phyloP scores from a whole-genome alignment of 306 rosid species.

The Prunus mira region DNA sequence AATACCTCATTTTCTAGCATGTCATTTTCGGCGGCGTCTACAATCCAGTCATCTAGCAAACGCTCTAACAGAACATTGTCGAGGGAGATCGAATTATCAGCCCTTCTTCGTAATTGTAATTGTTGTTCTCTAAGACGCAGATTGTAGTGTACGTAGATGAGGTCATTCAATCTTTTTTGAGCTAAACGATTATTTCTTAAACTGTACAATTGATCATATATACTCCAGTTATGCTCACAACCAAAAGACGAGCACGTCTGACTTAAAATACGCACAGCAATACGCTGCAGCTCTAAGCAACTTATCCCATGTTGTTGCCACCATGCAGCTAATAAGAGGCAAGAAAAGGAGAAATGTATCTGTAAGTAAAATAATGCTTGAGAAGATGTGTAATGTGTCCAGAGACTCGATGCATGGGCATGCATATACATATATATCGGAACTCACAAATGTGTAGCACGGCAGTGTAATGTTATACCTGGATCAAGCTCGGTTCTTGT shows the following conservation, averaged over 20 bases:
- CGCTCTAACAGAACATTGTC: constrained; percentile 49
- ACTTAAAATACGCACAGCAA: constrained; percentile 86
- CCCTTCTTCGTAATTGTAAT: constrained; percentile 57
- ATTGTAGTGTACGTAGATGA: constrained; percentile 79
- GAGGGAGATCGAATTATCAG: constrained; percentile 45
- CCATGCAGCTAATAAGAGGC: constrained; percentile 76
- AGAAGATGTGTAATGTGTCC: background rate
- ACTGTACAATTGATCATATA: constrained; percentile 58
- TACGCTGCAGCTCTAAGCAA: constrained; percentile 85
- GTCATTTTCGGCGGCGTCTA: constrained; percentile 48
- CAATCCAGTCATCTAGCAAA: constrained; percentile 75
- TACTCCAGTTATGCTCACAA: constrained; percentile 81
- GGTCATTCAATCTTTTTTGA: constrained; percentile 71
- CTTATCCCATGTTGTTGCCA: constrained; percentile 99
- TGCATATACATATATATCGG: constrained; percentile 3
- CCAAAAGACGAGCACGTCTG: constrained; percentile 84
- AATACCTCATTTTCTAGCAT: constrained; percentile 64
- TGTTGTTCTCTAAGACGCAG: constrained; percentile 83
- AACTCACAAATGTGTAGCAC: constrained; percentile 6
- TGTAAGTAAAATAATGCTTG: constrained; percentile 3
- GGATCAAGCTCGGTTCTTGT: constrained; percentile 97
- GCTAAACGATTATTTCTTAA: constrained; percentile 58
- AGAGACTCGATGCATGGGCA: background rate
- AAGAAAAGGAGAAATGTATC: constrained; percentile 21
- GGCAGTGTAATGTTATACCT: constrained; percentile 41